These are phyloP conservation scores for Tetradesmus lagerheimii DNA, from an alignment of 139 green algal genomes.

Conservation along the genomic window DNA sequence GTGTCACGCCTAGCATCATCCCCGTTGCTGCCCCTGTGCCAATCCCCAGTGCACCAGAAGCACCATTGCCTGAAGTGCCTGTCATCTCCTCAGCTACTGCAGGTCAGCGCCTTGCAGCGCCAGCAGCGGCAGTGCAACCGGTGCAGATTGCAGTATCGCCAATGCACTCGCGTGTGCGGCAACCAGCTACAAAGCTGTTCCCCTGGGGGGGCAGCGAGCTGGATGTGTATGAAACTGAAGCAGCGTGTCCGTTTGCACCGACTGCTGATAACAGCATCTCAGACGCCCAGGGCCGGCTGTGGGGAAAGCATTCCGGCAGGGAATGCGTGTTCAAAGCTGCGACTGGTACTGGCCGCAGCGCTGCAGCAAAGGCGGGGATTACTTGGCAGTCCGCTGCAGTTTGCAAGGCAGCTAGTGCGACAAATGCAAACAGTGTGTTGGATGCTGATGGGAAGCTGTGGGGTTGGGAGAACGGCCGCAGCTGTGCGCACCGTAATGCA, in stretches of 20 bases:
- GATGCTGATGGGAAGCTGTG: not conserved
- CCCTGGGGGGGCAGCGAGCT: not conserved
- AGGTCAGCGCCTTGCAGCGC: not conserved
- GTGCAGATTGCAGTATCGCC: not conserved
- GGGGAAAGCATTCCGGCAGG: not conserved
- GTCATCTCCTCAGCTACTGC: not conserved
- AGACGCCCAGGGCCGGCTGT: not conserved
- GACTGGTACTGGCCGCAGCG: no score
- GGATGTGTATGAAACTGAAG: not conserved
- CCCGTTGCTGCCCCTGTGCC: not conserved
- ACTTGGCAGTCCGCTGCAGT: not conserved
- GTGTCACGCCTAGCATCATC: not conserved
- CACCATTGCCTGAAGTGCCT: not conserved
- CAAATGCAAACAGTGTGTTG: not conserved
- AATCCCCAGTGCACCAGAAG: not conserved
- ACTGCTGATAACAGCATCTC: not conserved
- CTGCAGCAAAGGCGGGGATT: not conserved
- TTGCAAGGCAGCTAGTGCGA: not conserved
- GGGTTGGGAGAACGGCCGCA: not conserved
- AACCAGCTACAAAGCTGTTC: not conserved
- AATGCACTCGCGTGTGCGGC: not conserved
- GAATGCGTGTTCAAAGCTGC: not conserved
- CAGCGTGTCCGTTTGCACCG: not conserved
- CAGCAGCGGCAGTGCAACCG: not conserved
- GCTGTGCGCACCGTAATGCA: not conserved